Base-by-base conservation (phyloP, 345 rosid genomes). In the Gossypium ekmanianum region DNA sequence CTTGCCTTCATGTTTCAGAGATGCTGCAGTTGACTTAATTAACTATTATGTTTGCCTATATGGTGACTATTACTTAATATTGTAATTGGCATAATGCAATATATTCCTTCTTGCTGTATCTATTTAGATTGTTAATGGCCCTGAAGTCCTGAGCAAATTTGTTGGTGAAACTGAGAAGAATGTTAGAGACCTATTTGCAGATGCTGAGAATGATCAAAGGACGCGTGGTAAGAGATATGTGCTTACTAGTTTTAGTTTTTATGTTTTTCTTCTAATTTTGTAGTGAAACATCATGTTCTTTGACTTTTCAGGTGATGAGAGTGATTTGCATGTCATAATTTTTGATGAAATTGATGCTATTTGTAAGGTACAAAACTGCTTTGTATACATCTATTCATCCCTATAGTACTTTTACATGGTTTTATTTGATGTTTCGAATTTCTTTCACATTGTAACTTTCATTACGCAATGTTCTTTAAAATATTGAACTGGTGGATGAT, bases 301-400 rank as follows among this genome's bases (percentile, higher is more conserved):
- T 80, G 57, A 58, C 62, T 75, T 85, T 81, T 77, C 92, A 93
- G 98, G 99, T 55, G 97, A 96, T 52, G 91, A 91, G 77, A 92
- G 98, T 83, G 98, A 93, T 44, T 81, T 93, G 86, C 99, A 96
- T 85, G 98, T 96, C 71, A 92, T 96, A 76, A 92, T 96, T 50
- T 96, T 96, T 85, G 97, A 96, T 83, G 99, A 96, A 83, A 96
- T 96, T 88, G 99, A 96, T 92, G 98, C 99, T 76, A 93, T 96
- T 70, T 96, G 99, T 81, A 96, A 96, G 99, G 99, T 96, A 88
- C 74, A 80, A 52, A 22, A 52, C 71, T 73, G 74, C 52, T 73
- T 3, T 34, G 34, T 61, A 14, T 73, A 47, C 34, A 50, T 12
- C 48, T 73, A 51, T 13, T 63, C 14, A 18, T 43, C 58, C 73